Base-by-base conservation (phyloP, 176 grass and related monocot genomes). In the Cenchrus fungigraminus region DNA sequence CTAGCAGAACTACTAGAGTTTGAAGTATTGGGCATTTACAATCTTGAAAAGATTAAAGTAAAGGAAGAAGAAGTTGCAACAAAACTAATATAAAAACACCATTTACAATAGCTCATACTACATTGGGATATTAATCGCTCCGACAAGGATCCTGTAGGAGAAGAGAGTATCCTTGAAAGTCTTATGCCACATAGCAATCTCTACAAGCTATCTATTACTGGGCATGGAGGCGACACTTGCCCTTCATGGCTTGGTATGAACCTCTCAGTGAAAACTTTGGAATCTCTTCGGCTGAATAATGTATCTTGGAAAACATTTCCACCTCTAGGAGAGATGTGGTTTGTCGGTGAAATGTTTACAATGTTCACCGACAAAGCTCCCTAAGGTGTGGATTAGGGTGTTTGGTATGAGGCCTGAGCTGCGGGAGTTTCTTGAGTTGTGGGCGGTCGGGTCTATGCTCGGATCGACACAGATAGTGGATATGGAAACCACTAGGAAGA, bases 31-130 rank as follows among this genome's bases (percentile, higher is more conserved):
- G 19, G 8, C 2, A 81, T 87, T 45, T 58, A 9, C 17, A 81
- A 82, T 52, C 67, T 87, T 46, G 77, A 87, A 19, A 76, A 54
- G 12, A 46, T 82, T 0, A 9, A 55, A 20, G 40, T 7, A 31
- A 53, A 70, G 47, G 86, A 88, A 19, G 86, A 88, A 19, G 25
- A 46, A 15, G 6, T 2, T 5, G 20, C 15, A 17, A 22, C n/a
- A 40, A 83, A 69, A 64, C 37, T 88, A 5, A 12, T 25, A 12
- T 0, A 70, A 0, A 70, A 70, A 46, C 9, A 9, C 9, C 17
- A 46, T 4, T n/a, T 70, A 3, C 2, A 6, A 0, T 3, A 45
- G 8, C 37, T 83, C 20, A 37, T 12, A 25, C 50, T 63, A 50
- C 0, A 16, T 9, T 49, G 25, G 60, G 16, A 34, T 53, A 3